Base-by-base conservation (phyloP, 225 moss, liverwort and hornwort genomes). In the Marchantia paleacea region DNA sequence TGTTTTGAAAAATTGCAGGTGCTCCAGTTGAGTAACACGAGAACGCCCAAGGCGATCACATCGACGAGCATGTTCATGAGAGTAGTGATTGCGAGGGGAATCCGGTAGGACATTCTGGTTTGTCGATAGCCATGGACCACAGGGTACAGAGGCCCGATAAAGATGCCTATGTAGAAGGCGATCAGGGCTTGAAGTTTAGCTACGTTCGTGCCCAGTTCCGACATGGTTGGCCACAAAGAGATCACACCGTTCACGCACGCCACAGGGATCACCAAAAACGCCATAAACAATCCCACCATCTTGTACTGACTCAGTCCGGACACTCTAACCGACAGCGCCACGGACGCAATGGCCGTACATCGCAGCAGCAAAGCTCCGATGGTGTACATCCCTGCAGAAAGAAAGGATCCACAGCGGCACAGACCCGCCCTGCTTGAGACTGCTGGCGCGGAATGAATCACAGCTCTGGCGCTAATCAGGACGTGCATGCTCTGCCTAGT, bases 141-240 rank as follows among this genome's bases (percentile, higher is more conserved):
- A 0, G 81, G 81, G 25, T 75, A 81, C 49, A 81, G 51, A 25
- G 81, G 81, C 3, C 81, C 81, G 7, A 75, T n/a, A 24, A 29
- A 18, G 10, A 75, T 15, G 67, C 64, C 49, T 9, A 75, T 66
- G 63, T 52, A 75, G 62, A 47, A 63, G 54, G 72, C 30, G 9
- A 52, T 50, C 29, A 75, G 22, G 24, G 26, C 50, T 52, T 66
- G 61, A 51, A 81, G 28, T 52, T 79, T 68, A 3, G 28, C 16
- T n/a, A 1, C 52, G 26, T 39, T 20, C 4, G 67, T 67, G 25
- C 78, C 18, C 24, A 52, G 22, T 3, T 65, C 62, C 30, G 24
- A 8, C 47, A 20, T 48, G 11, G 47, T n/a, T 7, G 63, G 58
- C 81, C 74, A 51, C 62, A 65, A 22, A 12, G 64, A 31, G 39